Base-by-base conservation (phyloP, 164 flowering plant genomes). In the Liquidambar formosana region DNA sequence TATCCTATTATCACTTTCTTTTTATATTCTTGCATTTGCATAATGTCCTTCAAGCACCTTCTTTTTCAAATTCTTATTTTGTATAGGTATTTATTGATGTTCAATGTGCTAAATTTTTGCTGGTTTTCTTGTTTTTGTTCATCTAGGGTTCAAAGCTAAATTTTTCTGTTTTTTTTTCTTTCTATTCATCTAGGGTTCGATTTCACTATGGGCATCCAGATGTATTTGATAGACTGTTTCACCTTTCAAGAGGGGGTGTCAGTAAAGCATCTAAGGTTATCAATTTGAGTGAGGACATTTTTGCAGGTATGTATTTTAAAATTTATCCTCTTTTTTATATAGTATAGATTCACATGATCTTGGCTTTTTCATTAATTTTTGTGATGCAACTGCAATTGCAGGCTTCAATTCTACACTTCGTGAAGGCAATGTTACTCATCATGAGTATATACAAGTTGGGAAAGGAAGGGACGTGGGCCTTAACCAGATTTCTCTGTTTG, bases 401-500 rank as follows among this genome's bases (percentile, higher is more conserved):
- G 99, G 99, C 43, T 96, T 89, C 79, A 96, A 96, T 77, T 96
- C 98, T 27, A 96, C 99, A 54, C 96, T 96, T 23, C 89, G 97
- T 65, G 92, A 88, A 81, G 99, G 99, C 63, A 96, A 96, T 82
- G 94, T 96, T 26, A 96, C 99, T 57, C 97, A 96, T 81, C 99
- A 96, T 74, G 98, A 96, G 67, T 96, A 96, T 79, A 93, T 92
- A 78, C 99, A 96, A 84, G 97, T 96, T 79, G 99, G 99, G 49
- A 96, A 96, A 74, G 99, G 99, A 9, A 85, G 99, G 63, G 99
- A 96, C 84, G 98, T 96, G 76, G 99, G 99, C 48, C 95, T 96
- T 66, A 96, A 93, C 77, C 99, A 93, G 79, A 96, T 96, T 60
- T 96, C 99, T 49, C 78, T 89, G 61, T 96, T 96, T 81, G 99